These are phyloP conservation scores for Viridothelium virens DNA, from an alignment of 495 filamentous ascomycete genomes.

Conservation along the genomic window DNA sequence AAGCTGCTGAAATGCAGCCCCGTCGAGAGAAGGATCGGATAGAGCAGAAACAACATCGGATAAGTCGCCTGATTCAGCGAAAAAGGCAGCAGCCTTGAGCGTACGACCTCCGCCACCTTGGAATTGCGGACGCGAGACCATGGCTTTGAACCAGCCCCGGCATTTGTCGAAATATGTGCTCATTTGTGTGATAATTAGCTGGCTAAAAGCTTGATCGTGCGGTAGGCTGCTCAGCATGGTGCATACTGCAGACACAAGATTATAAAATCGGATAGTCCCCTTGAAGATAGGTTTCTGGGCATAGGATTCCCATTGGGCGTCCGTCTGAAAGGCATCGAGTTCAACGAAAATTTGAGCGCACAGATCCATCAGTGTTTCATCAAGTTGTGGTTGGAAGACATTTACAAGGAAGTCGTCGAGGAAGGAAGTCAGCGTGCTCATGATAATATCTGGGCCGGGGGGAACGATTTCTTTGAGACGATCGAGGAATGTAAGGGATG, in stretches of 20 bases:
- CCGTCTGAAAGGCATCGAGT: slow-evolving; percentile 77
- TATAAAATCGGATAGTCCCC: slow-evolving; percentile 83
- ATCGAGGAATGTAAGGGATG: slow-evolving; percentile 88
- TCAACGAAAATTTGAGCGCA: slow-evolving; percentile 76
- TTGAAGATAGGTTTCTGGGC: slow-evolving; percentile 84
- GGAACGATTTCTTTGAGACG: slow-evolving; percentile 88
- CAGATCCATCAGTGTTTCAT: slow-evolving; percentile 87
- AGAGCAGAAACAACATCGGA: slow-evolving; percentile 56
- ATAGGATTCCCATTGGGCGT: slow-evolving; percentile 68
- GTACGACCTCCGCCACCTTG: slow-evolving; percentile 36
- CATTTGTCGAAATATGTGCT: slow-evolving; percentile 86
- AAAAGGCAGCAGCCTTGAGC: slow-evolving; percentile 63
- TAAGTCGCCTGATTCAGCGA: slow-evolving; percentile 62
- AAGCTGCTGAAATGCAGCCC: slow-evolving; percentile 27
- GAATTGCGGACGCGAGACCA: slow-evolving; percentile 51
- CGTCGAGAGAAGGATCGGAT: slow-evolving; percentile 38
- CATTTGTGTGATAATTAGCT: slow-evolving; percentile 84
- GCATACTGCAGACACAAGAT: slow-evolving; percentile 80
- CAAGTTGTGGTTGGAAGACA: slow-evolving; percentile 92
- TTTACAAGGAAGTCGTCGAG: slow-evolving; percentile 97
- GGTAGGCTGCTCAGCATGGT: slow-evolving; percentile 91
- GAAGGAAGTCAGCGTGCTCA: slow-evolving; percentile 85
- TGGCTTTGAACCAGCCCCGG: slow-evolving; percentile 73
- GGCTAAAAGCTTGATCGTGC: slow-evolving; percentile 90
- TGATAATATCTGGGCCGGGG: slow-evolving; percentile 69